Evolutionary conservation across 1,284 basidiomycete species (phyloP), one percentile per base, ranked within the genome.

Genomic region (Cryptococcus deneoformans): DNA sequence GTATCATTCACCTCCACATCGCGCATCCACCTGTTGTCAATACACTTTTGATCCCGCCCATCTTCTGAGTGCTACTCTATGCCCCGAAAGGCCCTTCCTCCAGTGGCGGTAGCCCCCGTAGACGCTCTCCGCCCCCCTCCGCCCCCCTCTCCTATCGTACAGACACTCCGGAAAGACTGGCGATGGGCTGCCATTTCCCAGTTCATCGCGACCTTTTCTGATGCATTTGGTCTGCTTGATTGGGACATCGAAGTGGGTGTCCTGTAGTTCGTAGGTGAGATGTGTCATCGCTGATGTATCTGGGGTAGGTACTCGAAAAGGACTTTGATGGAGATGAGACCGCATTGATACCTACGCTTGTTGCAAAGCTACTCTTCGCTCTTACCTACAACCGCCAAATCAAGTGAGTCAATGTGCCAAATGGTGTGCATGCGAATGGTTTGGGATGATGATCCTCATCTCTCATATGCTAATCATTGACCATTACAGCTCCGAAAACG

Each of bases 321-420:
- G 81, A 82, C 62, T 68, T 82, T 49, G 80, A 81, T 53, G 75
- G 77, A 11, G 69, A 73, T 14, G 79, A 80, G 52, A 65, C 66
- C n/a, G 64, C 66, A n/a, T 47, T 79, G 6, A 66, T 80, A 6
- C 80, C 79, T 1, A 75, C 78, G 38, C 68, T 81, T 44, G 65
- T 80, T 48, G 72, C 73, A 50, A 77, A 79, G 46, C 64, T 82
- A 20, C 75, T 82, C 42, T 80, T 79, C 59, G 76, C 78, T 7
- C 69, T 82, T 50, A 82, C 81, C 0, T 77, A 80, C 55, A 79
- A 82, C 62, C 68, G 78, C 9, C 73, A 73, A 53, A 79, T 82
- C 59, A 76, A 77, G 80, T 80, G 56, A 65, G 72, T 20, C 34
- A 38, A 24, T 29, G 5, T 11, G 11, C 12, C 39, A 39, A 34